phyloP scores from a whole-genome alignment of 805 yeast species.

The Candida rishiriensis region DNA sequence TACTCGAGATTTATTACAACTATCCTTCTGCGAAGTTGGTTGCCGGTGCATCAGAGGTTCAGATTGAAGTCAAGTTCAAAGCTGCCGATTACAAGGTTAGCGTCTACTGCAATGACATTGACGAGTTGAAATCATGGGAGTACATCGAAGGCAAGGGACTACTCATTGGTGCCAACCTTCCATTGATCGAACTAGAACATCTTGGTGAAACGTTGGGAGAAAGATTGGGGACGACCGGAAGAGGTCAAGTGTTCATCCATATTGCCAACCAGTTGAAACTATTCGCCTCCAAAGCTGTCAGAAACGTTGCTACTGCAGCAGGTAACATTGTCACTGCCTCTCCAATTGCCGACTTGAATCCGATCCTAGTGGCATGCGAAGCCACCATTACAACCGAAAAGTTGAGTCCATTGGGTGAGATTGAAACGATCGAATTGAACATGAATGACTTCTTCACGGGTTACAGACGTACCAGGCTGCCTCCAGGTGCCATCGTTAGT shows the following conservation, averaged over 20 bases:
- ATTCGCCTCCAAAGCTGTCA: slow-evolving; percentile 46
- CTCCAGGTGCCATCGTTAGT: slow-evolving; percentile 32
- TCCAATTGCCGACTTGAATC: slow-evolving; percentile 46
- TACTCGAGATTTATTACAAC: slow-evolving; percentile 29
- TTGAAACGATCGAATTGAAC: slow-evolving; percentile 21
- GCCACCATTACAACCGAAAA: slow-evolving; percentile 35
- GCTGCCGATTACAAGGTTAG: slow-evolving; percentile 36
- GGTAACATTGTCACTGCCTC: slow-evolving; percentile 48
- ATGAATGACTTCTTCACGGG: slow-evolving; percentile 41
- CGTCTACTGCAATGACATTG: slow-evolving; percentile 39
- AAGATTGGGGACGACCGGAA: slow-evolving; percentile 17
- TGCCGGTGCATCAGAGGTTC: slow-evolving; percentile 46
- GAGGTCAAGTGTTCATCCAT: slow-evolving; percentile 33
- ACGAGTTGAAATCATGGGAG: slow-evolving; percentile 34
- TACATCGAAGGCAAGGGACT: slow-evolving; percentile 38
- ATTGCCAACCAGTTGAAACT: slow-evolving; percentile 38
- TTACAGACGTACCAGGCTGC: slow-evolving; percentile 37
- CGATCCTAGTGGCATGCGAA: slow-evolving; percentile 39
- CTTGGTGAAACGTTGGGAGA: slow-evolving; percentile 29
- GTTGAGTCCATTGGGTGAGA: slow-evolving; percentile 22
- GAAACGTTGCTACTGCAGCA: slow-evolving; percentile 47
- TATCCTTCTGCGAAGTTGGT: slow-evolving; percentile 38
- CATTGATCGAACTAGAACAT: slow-evolving; percentile 36
- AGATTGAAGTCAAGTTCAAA: slow-evolving; percentile 42
- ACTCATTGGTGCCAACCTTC: slow-evolving; percentile 39